Percentiles rank a stretch among this genome's conserved stretches.
phyloP scores from a whole-genome alignment of 805 yeast species.

The Suhomyces prunicola region DNA sequence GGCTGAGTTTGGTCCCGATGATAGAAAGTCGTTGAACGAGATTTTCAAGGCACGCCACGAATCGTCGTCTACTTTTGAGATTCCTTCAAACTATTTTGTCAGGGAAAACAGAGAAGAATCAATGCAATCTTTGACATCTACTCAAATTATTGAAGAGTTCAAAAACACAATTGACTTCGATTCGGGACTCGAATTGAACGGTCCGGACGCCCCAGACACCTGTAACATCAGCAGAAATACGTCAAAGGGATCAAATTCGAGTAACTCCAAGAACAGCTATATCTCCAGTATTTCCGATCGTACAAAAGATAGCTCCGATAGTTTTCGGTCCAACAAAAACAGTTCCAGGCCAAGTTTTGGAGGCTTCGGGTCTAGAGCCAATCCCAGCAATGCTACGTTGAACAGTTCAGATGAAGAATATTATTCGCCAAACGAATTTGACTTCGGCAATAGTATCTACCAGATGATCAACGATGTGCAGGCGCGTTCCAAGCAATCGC shows the following conservation, averaged over 20 bases:
- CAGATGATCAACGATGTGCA: constrained; percentile 1
- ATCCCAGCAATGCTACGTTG: constrained; percentile 6
- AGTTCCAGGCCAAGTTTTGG: neutral
- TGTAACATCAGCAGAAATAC: neutral
- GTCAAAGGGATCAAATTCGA: neutral
- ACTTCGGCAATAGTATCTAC: constrained; percentile 5
- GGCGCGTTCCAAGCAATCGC: neutral
- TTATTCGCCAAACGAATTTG: constrained; percentile 31
- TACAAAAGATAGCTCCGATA: neutral
- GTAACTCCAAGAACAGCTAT: neutral
- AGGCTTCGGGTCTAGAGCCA: neutral
- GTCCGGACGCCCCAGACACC: neutral
- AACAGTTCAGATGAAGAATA: constrained; percentile 33
- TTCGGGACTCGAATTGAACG: neutral
- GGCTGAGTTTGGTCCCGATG: neutral
- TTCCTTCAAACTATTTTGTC: constrained; percentile 10
- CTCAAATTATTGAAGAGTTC: constrained; percentile 26
- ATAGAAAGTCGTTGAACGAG: neutral
- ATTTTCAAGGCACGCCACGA: constrained; percentile 2
- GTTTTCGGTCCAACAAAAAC: neutral
- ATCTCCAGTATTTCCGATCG: neutral
- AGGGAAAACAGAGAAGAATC: constrained; percentile 15
- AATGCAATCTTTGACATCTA: constrained; percentile 24
- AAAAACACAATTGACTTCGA: constrained; percentile 24
- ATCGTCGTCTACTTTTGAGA: constrained; percentile 9